Evolutionary conservation across 2,329 filamentous ascomycete species (phyloP).

Genomic region (Cordyceps sp.): DNA sequence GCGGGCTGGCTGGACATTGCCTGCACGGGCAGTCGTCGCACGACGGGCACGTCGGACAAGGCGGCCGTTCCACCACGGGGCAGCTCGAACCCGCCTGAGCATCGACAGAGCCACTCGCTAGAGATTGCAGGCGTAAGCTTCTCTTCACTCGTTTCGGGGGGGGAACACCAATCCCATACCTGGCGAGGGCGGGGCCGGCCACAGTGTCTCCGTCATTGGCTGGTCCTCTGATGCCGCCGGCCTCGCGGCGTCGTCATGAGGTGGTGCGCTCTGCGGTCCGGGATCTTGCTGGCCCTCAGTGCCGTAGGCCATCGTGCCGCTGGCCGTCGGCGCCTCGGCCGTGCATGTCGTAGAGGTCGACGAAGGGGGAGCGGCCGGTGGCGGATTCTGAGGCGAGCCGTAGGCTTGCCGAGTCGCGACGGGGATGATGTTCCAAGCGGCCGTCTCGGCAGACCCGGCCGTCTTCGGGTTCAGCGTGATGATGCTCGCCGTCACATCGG

Average conservation of each 20-base stretch:
- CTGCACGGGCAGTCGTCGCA: conserved; percentile 4
- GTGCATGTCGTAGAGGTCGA: background rate
- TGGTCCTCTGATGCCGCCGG: no score
- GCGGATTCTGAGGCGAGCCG: background rate
- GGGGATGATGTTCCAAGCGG: conserved; percentile 1
- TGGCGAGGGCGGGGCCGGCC: no score
- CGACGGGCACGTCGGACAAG: conserved; percentile 6
- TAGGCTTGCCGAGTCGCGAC: background rate
- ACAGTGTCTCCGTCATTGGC: no score
- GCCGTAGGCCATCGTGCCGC: no score
- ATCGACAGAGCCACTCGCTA: background rate
- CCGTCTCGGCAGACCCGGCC: background rate
- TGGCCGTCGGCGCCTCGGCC: background rate
- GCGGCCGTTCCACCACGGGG: background rate
- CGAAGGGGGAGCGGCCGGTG: background rate
- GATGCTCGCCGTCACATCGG: conserved; percentile 1
- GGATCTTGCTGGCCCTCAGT: no score
- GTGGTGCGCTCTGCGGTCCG: no score
- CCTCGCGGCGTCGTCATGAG: no score
- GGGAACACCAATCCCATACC: no score
- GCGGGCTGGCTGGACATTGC: background rate
- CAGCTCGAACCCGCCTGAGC: background rate
- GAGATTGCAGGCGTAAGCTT: no score
- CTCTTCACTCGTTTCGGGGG: no score
- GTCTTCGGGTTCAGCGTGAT: conserved; percentile 1